Conservation (phyloP, 306 rosid genomes). For the Trifolium dubium region DNA sequence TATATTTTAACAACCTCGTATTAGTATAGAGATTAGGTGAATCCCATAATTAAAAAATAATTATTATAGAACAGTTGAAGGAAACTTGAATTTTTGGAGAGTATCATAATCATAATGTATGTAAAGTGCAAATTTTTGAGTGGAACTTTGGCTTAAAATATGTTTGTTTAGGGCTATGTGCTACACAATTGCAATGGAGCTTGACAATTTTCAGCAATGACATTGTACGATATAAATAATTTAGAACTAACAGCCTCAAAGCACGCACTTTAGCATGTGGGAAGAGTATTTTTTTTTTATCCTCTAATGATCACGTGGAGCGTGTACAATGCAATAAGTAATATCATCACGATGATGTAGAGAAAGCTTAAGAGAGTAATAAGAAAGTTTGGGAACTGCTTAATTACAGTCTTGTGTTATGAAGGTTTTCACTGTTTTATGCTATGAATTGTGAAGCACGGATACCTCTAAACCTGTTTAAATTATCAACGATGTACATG, state of each 20-base stretch:
- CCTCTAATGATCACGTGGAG: slow-evolving; percentile 11
- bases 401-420: neutral
- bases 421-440: neutral
- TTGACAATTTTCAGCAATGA: neutral
- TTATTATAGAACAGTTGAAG: neutral
- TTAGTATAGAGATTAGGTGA: neutral
- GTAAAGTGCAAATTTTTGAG: neutral
- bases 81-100: neutral
- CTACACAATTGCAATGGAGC: neutral
- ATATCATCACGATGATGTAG: neutral
- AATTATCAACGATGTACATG: neutral
- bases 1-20: neutral
- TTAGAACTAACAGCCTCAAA: slow-evolving; percentile 9
- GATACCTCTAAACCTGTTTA: neutral
- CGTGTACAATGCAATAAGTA: neutral
- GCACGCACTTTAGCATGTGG: slow-evolving; percentile 17
- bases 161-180: neutral
- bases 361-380: neutral
- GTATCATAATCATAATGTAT: neutral
- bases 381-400: neutral
- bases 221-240: neutral
- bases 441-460: neutral
- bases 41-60: neutral
- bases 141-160: slow-evolving; percentile 13
- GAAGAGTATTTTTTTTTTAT: neutral